phyloP scores from a whole-genome alignment of 352 stramenopile species.

The Globisporangium lucens region DNA sequence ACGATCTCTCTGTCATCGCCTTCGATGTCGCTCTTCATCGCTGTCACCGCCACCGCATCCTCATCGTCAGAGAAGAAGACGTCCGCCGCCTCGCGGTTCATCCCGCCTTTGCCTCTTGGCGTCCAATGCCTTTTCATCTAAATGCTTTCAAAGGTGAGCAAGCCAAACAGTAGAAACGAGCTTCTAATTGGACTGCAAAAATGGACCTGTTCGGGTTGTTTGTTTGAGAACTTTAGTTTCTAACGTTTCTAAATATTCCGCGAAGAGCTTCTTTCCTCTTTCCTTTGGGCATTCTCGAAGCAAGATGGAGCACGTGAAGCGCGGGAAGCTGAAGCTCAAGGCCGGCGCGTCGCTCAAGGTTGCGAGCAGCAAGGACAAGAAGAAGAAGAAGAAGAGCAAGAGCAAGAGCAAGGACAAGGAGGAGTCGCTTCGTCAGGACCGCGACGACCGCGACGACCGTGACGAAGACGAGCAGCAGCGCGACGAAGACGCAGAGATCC shows the following conservation, averaged over 20 bases:
- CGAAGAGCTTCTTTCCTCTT: background rate
- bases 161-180: constrained; percentile 3
- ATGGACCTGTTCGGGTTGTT: background rate
- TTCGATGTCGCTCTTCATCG: background rate
- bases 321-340: constrained; percentile 86
- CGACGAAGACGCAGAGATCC: constrained; percentile 22
- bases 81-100: background rate
- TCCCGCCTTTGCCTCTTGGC: background rate
- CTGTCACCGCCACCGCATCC: background rate
- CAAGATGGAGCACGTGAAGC: constrained; percentile 76
- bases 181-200: background rate
- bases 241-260: constrained; percentile 6
- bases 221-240: background rate
- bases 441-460: background rate
- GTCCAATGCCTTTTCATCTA: constrained; percentile 3
- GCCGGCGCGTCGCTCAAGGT: constrained; percentile 58
- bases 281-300: background rate
- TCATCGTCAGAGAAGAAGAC: background rate
- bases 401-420: constrained; percentile 47
- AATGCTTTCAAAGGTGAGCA: background rate
- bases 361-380: constrained; percentile 33
- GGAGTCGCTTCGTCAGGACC: constrained; percentile 18
- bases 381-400: constrained; percentile 62
- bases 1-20: background rate
- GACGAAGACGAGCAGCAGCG: constrained; percentile 1